Base-by-base conservation (phyloP, 179 eudicot species). In the Silene coronaria region DNA sequence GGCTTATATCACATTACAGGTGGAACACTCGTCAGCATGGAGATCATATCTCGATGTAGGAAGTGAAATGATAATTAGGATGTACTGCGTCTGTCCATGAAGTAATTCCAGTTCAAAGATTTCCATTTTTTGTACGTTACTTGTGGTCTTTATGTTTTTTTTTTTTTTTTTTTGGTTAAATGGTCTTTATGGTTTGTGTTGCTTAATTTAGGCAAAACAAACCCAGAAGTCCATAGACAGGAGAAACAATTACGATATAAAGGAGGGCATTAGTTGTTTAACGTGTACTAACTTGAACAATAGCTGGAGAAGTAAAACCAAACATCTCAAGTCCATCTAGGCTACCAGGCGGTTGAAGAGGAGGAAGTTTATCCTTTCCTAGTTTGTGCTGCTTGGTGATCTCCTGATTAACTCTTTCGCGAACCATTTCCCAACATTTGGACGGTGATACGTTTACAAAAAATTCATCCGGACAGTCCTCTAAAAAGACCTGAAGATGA, bases 321-420 rank as follows among this genome's bases (percentile, higher is more conserved):
- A 93, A 96, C 98, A 96, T 93, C 88, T 91, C 97, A 75, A 89
- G 74, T 77, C 99, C 99, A 80, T 96, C 97, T 73, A 96, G 71
- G 85, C 99, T 93, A 75, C 97, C 97, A 67, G 90, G 94, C 70
- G 98, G 98, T 84, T 96, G 99, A 68, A 91, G 78, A 81, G 99
- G 96, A 9, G 88, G 96, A 74, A 96, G 98, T 32, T 85, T 86
- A 72, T 70, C 34, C 70, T 74, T 90, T 80, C 96, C 98, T 76
- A 91, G 79, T 78, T 90, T 93, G 79, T 91, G 98, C 73, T 93
- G 96, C 88, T 82, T 93, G 26, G 84, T 60, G 34, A 96, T 93
- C 84, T 93, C 98, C 42, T 83, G 92, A 84, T 96, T 93, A 66
- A 91, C 96, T 85, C 97, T 86, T 80, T 91, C 98, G 65, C 90